These are phyloP conservation scores for Colletotrichum karsti DNA, from an alignment of 2,329 filamentous ascomycete species.

Conservation along the genomic window DNA sequence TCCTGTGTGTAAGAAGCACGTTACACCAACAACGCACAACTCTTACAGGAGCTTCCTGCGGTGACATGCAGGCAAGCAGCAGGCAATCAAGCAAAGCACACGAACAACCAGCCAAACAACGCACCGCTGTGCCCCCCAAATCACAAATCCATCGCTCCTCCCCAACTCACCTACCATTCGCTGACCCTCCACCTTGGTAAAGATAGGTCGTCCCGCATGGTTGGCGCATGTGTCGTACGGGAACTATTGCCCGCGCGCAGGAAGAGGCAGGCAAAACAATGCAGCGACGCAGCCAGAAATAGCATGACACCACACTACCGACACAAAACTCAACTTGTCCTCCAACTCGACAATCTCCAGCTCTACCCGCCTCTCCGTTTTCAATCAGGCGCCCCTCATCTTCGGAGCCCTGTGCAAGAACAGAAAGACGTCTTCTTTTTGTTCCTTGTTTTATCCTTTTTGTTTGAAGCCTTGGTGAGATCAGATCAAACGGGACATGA, in stretches of 20 bases:
- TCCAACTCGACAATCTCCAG: background rate
- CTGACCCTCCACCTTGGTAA: background rate
- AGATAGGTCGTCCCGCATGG: background rate
- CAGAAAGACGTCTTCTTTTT: too few species aligned
- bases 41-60: background rate
- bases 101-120: background rate
- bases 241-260: constrained; percentile 2
- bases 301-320: background rate
- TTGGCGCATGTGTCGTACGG: constrained; percentile 3
- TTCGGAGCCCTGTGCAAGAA: too few species aligned
- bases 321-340: background rate
- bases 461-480: background rate
- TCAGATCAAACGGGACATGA: constrained; percentile 10
- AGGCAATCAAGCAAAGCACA: background rate
- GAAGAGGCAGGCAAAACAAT: background rate
- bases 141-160: background rate
- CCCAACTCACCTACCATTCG: background rate
- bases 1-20: background rate
- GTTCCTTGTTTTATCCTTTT: background rate
- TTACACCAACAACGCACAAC: constrained; percentile 2
- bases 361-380: background rate
- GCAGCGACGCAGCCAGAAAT: background rate
- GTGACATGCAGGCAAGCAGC: background rate
- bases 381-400: background rate
- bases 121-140: background rate